Base-by-base conservation (phyloP, 768 basidiomycete species). In the Cubamyces lactineus region DNA sequence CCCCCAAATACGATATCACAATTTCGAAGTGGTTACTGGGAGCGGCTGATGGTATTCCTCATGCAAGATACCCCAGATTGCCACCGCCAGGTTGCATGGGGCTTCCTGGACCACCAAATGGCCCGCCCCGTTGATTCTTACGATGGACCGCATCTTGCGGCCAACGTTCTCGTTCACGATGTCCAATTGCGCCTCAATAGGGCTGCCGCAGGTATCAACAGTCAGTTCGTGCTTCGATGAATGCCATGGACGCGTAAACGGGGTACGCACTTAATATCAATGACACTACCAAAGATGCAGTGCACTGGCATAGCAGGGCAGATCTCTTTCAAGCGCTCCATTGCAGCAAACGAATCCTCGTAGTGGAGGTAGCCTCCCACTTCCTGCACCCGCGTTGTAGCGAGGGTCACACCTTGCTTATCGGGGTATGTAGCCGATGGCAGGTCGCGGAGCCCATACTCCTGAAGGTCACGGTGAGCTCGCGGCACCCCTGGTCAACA, bases 341-440 rank as follows among this genome's bases (percentile, higher is more conserved):
- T 34, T 11, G 46, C 43, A 5, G 38, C 48, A 21, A 50, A 41
- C 0, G 38, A 24, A 21, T 67, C 67, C 1, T 39, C 53, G 45
- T 61, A 60, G 52, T 59, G 65, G 1, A 59, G 45, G 63, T 69
- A 61, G 9, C 67, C 9, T 16, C 57, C 66, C 13, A 46, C 61
- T 43, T 72, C 71, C 19, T 69, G 65, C 4, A 47, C 55, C 7
- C 63, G 63, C 11, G 71, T 43, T 34, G 63, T 65, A n/a, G 62
- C 62, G 3, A 69, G 53, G 17, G 71, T 72, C 8, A 72, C 71
- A 17, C 71, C 70, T 6, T 64, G 57, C n/a, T 47, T 51, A 45
- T 68, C 65, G 2, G 69, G 71, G 42, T 70, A 69, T 4, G 51
- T 56, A 0, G 45, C 40, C 0, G 69, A 70, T 2, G 71, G 71